phyloP scores from a whole-genome alignment of 1,284 basidiomycete genomes.

The Irpex sp. region DNA sequence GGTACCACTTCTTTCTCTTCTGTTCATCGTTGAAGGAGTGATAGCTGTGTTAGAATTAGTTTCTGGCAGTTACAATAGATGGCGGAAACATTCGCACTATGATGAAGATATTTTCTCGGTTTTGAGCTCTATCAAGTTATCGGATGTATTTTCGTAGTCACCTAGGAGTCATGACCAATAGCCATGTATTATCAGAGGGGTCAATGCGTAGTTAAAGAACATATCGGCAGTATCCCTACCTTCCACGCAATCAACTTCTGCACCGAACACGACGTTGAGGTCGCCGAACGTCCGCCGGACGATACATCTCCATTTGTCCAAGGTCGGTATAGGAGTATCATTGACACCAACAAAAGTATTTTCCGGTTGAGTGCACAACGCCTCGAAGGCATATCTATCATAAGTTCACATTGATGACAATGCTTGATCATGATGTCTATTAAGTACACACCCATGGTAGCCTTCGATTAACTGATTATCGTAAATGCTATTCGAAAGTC shows the following conservation, averaged over 20 bases:
- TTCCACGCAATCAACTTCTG: slow-evolving; percentile 8
- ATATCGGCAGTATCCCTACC: background rate
- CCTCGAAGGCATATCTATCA: slow-evolving; percentile 7
- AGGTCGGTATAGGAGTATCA: background rate
- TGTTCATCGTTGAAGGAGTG: too few species aligned
- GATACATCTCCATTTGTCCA: slow-evolving; percentile 6
- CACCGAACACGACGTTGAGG: slow-evolving; percentile 6
- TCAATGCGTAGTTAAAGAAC: background rate
- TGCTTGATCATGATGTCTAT: background rate
- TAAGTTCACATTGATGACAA: background rate
- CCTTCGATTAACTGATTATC: background rate
- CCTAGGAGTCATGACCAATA: background rate
- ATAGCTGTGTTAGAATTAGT: too few species aligned
- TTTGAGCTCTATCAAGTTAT: slow-evolving; percentile 4
- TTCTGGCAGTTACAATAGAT: too few species aligned
- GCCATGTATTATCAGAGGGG: too few species aligned
- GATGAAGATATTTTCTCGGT: background rate
- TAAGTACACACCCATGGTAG: slow-evolving; percentile 4
- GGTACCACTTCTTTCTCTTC: slow-evolving; percentile 2
- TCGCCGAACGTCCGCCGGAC: slow-evolving; percentile 3
- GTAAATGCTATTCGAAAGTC: background rate
- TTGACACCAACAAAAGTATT: background rate
- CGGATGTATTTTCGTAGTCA: background rate
- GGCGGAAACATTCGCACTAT: too few species aligned
- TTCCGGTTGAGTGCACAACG: slow-evolving; percentile 1